Evolutionary conservation across 2,329 filamentous ascomycete genomes (phyloP).

Genomic region (Botrytis squamosa): DNA sequence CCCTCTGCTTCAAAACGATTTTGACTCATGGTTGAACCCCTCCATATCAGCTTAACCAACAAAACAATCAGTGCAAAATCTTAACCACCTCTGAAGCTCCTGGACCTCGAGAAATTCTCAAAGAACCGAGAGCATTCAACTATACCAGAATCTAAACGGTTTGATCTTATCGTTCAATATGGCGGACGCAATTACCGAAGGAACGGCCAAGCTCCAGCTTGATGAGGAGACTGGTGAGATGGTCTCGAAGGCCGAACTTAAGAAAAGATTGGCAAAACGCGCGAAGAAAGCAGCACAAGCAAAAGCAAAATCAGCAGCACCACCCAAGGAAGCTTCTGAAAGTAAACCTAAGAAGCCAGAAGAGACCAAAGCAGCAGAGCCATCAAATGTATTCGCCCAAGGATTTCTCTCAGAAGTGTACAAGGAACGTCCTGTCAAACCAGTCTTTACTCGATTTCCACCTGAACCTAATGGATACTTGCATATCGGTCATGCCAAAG

Average conservation of each 20-base stretch:
- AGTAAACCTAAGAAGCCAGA: constrained; percentile 32
- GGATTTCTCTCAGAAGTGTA: constrained; percentile 74
- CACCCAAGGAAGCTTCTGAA: constrained; percentile 37
- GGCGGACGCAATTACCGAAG: constrained; percentile 47
- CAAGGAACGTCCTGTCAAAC: constrained; percentile 61
- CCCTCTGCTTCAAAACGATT: neutral
- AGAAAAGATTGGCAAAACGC: constrained; percentile 59
- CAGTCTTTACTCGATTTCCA: constrained; percentile 71
- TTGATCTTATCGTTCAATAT: constrained; percentile 36
- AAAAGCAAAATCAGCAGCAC: constrained; percentile 50
- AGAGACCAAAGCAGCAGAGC: constrained; percentile 38
- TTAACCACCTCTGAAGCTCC: no score
- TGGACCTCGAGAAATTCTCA: neutral
- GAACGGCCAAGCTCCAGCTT: constrained; percentile 57
- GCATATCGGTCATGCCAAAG: constrained; percentile 92
- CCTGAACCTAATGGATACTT: constrained; percentile 92
- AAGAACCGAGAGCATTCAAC: neutral
- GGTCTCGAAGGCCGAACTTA: constrained; percentile 63
- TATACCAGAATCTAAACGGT: neutral
- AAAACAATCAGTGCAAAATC: neutral
- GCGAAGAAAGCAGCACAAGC: constrained; percentile 56
- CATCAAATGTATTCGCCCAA: constrained; percentile 67
- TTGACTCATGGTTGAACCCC: constrained; percentile 10
- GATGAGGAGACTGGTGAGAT: constrained; percentile 65
- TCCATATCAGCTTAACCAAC: neutral